These are phyloP conservation scores for Podila horticola DNA, from an alignment of 192 early-diverging fungal genomes.

Conservation along the genomic window DNA sequence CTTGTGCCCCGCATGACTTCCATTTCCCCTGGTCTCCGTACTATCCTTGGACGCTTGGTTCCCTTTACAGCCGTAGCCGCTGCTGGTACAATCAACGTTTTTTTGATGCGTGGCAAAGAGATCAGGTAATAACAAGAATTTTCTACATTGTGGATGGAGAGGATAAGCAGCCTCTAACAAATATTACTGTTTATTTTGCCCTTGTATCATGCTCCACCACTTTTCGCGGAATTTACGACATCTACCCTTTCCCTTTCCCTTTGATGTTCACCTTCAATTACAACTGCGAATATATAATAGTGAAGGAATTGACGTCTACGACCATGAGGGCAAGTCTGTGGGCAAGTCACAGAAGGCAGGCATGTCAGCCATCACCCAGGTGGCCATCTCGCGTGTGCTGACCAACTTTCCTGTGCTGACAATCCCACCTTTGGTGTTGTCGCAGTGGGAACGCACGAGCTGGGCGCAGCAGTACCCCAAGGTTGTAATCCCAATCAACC, in stretches of 20 bases:
- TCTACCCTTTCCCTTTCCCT: too few relatives aligned
- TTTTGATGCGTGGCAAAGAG: slow-evolving; percentile 87
- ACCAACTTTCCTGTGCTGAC: slow-evolving; percentile 79
- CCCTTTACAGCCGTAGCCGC: slow-evolving; percentile 84
- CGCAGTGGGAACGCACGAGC: slow-evolving; percentile 68
- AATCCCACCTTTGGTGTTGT: slow-evolving; percentile 76
- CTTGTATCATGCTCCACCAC: too few relatives aligned
- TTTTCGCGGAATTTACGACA: too few relatives aligned
- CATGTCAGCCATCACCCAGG: slow-evolving; percentile 72
- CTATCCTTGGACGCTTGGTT: slow-evolving; percentile 60
- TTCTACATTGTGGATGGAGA: neutral
- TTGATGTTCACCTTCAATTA: neutral
- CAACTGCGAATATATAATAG: slow-evolving; percentile 18
- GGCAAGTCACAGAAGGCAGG: slow-evolving; percentile 79
- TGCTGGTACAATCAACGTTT: slow-evolving; percentile 85
- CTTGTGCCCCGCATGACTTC: slow-evolving; percentile 66
- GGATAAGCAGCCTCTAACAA: too few relatives aligned
- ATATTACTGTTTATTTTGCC: too few relatives aligned
- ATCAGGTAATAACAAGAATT: slow-evolving; percentile 52
- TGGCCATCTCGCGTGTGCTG: slow-evolving; percentile 81
- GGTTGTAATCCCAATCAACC: slow-evolving; percentile 67
- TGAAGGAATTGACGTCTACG: slow-evolving; percentile 80
- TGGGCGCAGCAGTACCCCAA: slow-evolving; percentile 67
- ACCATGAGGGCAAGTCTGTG: slow-evolving; percentile 68
- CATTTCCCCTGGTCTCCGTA: slow-evolving; percentile 53